phyloP scores from a whole-genome alignment of 768 basidiomycete genomes.

The Calocera cornea region DNA sequence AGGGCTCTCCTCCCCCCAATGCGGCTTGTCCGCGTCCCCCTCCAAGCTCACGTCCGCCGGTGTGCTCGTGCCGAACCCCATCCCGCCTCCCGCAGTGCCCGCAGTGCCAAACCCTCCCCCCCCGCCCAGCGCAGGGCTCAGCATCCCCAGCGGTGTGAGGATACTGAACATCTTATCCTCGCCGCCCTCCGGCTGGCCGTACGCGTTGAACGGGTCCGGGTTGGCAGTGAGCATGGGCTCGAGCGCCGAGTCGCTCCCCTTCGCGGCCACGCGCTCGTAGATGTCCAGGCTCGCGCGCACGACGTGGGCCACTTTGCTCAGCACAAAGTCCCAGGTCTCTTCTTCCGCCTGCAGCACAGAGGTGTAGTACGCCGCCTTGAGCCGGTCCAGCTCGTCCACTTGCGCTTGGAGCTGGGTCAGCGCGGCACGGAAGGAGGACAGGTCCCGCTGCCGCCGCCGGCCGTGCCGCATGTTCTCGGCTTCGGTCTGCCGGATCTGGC shows the following conservation, averaged over 20 bases:
- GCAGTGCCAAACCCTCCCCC: neutral
- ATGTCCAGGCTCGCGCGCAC: constrained; percentile 87
- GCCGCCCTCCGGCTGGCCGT: constrained; percentile 59
- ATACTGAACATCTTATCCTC: constrained; percentile 91
- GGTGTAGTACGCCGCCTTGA: constrained; percentile 72
- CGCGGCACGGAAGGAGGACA: constrained; percentile 79
- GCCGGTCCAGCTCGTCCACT: constrained; percentile 78
- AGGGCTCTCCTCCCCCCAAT: neutral
- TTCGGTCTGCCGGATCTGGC: constrained; percentile 74
- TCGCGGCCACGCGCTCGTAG: constrained; percentile 73
- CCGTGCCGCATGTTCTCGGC: constrained; percentile 58
- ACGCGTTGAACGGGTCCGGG: constrained; percentile 87
- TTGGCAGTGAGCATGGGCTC: constrained; percentile 82
- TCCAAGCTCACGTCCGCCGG: neutral
- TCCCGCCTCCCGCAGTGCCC: neutral
- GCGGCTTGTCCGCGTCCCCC: neutral
- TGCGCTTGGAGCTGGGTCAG: constrained; percentile 68
- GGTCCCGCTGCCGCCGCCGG: constrained; percentile 62
- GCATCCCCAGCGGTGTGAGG: constrained; percentile 66
- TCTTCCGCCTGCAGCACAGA: constrained; percentile 87
- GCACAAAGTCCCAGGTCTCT: constrained; percentile 87
- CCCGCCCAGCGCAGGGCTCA: constrained; percentile 18
- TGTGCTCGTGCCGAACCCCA: neutral
- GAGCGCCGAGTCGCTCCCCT: constrained; percentile 72
- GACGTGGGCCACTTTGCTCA: constrained; percentile 70